Evolutionary conservation across 1,284 basidiomycete genomes (phyloP).

Genomic region (Schizophyllum commune): DNA sequence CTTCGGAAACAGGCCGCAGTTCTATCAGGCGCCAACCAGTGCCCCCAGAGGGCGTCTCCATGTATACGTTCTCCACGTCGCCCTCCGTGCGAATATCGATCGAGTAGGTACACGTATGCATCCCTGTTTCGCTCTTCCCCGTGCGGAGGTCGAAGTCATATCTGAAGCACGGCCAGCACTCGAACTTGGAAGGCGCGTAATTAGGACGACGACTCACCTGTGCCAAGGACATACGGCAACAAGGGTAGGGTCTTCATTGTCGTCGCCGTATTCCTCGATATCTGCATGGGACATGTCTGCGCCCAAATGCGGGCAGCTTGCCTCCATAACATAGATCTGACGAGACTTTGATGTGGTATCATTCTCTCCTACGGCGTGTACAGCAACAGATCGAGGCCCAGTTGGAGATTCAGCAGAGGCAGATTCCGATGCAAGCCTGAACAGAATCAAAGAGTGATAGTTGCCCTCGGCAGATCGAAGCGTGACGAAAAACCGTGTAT

Average conservation of each 20-base stretch:
- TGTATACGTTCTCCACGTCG: slow-evolving; percentile 48
- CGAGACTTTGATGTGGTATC: slow-evolving; percentile 17
- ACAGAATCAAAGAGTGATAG: slow-evolving; percentile 69
- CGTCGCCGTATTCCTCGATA: slow-evolving; percentile 50
- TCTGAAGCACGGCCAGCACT: slow-evolving; percentile 26
- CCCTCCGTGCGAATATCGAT: slow-evolving; percentile 45
- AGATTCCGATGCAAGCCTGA: slow-evolving; percentile 44
- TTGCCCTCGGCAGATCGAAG: slow-evolving; percentile 54
- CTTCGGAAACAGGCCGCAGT: slow-evolving; percentile 76
- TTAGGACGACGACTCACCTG: slow-evolving; percentile 28
- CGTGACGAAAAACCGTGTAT: slow-evolving; percentile 63
- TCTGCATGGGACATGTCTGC: slow-evolving; percentile 79
- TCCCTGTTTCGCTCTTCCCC: slow-evolving; percentile 70
- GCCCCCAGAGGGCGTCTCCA: slow-evolving; percentile 54
- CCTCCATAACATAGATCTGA: slow-evolving; percentile 81
- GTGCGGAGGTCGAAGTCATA: slow-evolving; percentile 70
- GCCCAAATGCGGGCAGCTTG: slow-evolving; percentile 78
- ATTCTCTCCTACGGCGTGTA: slow-evolving; percentile 7
- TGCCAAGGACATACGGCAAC: slow-evolving; percentile 83
- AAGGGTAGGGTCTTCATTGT: slow-evolving; percentile 32
- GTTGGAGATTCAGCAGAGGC: slow-evolving; percentile 10
- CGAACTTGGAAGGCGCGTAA: neutral
- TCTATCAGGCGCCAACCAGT: slow-evolving; percentile 67
- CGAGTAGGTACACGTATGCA: slow-evolving; percentile 71
- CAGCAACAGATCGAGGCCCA: slow-evolving; percentile 5